A percentile compares a stretch with the other conserved stretches of the same genome.
Evolutionary conservation across 176 grass and related monocot species (phyloP).

Genomic region (Zoysia japonica): DNA sequence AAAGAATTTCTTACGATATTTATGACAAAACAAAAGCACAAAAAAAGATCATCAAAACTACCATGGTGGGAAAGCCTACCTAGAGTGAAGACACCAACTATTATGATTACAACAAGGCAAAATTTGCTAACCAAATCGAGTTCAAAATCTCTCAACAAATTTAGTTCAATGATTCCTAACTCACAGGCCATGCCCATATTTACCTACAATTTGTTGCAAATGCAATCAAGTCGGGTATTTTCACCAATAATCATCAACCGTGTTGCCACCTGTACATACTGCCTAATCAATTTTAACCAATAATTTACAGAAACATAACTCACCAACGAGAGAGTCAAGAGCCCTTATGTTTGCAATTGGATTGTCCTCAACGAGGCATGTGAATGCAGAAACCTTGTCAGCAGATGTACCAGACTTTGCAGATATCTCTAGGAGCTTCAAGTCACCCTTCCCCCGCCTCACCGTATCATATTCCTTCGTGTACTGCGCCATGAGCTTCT

Average conservation of each 20-base stretch:
- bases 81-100: slow-evolving; percentile 3
- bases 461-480: slow-evolving; percentile 56
- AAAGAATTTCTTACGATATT: slow-evolving; percentile 32
- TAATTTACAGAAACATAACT: slow-evolving; percentile 43
- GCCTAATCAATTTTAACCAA: neutral
- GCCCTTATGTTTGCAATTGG: slow-evolving; percentile 87
- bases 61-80: slow-evolving; percentile 6
- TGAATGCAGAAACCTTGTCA: slow-evolving; percentile 93
- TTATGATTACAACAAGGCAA: slow-evolving; percentile 5
- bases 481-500: slow-evolving; percentile 80
- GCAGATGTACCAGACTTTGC: slow-evolving; percentile 82
- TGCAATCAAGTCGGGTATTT: neutral
- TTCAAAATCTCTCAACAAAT: slow-evolving; percentile 11
- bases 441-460: slow-evolving; percentile 64
- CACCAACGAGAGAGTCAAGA: slow-evolving; percentile 85
- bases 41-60: neutral
- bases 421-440: slow-evolving; percentile 79
- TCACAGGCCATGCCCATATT: neutral
- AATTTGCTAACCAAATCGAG: slow-evolving; percentile 7
- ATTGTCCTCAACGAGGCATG: slow-evolving; percentile 88
- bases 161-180: slow-evolving; percentile 18
- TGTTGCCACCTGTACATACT: neutral
- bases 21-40: neutral
- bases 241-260: neutral
- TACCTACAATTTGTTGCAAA: slow-evolving; percentile 9